Conservation (phyloP, 176 grass and related monocot species). For the Oryza meyeriana region DNA sequence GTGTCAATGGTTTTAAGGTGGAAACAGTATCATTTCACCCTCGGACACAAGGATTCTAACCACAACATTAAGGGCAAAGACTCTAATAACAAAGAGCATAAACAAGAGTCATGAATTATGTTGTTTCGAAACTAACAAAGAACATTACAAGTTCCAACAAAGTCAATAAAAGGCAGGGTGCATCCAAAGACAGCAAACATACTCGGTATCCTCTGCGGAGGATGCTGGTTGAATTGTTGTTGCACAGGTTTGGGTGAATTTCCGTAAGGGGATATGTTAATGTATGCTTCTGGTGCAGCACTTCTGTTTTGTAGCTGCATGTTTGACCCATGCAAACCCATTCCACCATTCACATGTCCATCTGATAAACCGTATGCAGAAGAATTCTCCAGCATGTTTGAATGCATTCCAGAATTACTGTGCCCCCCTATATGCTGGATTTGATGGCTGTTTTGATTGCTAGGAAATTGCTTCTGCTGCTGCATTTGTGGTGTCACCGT, state of each 20-base stretch:
- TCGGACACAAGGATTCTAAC: not conserved
- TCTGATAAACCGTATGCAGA: constrained; percentile 67
- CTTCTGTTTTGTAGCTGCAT: constrained; percentile 66
- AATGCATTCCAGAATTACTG: constrained; percentile 65
- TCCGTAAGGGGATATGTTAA: constrained; percentile 54
- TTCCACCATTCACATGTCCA: constrained; percentile 74
- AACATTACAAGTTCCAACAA: not conserved
- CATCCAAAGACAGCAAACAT: constrained; percentile 39
- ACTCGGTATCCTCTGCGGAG: constrained; percentile 82
- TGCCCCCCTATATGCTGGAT: constrained; percentile 53
- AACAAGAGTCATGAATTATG: constrained; percentile 4
- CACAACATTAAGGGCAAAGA: not conserved
- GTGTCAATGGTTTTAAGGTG: not conserved
- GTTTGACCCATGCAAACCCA: constrained; percentile 64
- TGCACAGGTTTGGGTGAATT: constrained; percentile 80
- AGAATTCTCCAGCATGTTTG: constrained; percentile 69
- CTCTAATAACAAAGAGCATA: constrained; percentile 19
- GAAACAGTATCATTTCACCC: constrained; percentile 8
- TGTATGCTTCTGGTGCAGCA: constrained; percentile 61
- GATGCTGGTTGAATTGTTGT: constrained; percentile 73
- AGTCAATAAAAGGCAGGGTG: constrained; percentile 24
- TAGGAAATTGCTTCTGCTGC: constrained; percentile 74
- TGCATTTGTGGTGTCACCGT: constrained; percentile 51
- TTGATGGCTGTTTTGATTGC: constrained; percentile 63
- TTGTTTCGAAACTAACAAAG: not conserved